Base-by-base conservation (phyloP, 352 stramenopile genomes). In the Thalassiosira mediterranea region DNA sequence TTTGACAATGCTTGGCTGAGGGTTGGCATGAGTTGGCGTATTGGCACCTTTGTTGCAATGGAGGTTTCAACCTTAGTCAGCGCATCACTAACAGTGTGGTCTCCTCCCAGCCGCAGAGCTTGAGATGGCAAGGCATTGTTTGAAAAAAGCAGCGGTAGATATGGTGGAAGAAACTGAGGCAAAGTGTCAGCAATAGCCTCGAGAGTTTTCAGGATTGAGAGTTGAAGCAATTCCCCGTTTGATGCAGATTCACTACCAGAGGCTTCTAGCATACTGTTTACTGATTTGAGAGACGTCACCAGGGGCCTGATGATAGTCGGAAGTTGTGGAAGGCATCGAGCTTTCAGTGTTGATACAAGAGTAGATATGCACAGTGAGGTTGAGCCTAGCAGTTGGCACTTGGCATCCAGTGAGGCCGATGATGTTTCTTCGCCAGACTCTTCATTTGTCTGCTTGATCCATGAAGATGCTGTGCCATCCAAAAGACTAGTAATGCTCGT, bases 151-250 rank as follows among this genome's bases (percentile, higher is more conserved):
- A 79, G 44, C 13, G 67, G 54, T 42, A 93, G 72, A 52, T 90
- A 87, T 40, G 84, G 72, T 1, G 72, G 49, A 31, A 92, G 29
- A 52, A 93, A 91, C 40, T 88, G 81, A 34, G 88, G 88, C 19
- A 93, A 67, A 25, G 72, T 81, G 19, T 90, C 76, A 17, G 81
- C 74, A 31, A 91, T 56, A 19, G 73, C 37, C 44, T 51, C 38
- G 1, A 92, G 53, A 19, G 79, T 68, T 56, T 79, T 73, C 25
- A 92, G 29, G 37, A 87, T 79, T 0, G 83, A 76, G 5, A 90
- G 21, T 67, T 90, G 83, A 29, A 91, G 61, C 31, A 87, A 58
- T 52, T 72, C n/a, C 68, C 65, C 71, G 21, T 26, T 63, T 38
- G 64, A 42, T 38, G 19, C 13, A 10, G 26, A 4, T 53, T 23